Conservation (phyloP, 2,329 filamentous ascomycete species). For the Tolypocladium tropicale region DNA sequence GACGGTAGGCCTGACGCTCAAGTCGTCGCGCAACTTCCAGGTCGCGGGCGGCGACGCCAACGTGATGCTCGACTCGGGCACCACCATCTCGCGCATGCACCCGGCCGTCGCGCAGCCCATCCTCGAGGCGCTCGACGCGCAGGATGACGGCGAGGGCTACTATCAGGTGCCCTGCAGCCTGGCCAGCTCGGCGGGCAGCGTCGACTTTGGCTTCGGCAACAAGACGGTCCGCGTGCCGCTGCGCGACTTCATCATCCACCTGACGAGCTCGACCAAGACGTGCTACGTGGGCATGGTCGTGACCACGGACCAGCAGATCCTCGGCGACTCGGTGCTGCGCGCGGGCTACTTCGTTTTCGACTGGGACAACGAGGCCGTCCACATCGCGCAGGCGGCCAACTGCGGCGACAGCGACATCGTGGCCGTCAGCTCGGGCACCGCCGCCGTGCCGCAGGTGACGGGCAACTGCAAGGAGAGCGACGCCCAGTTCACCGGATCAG, state of each 20-base stretch:
- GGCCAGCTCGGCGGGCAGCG: conserved; percentile 23
- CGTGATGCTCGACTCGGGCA: conserved; percentile 42
- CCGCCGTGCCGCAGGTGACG: conserved; percentile 20
- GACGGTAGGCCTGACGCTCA: conserved; percentile 19
- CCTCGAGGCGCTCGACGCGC: conserved; percentile 29
- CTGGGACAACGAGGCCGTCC: conserved; percentile 31
- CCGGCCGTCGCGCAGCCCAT: conserved; percentile 29
- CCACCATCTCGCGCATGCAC: conserved; percentile 38
- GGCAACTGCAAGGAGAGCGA: conserved; percentile 26
- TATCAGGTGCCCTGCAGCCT: conserved; percentile 33
- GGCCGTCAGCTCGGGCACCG: conserved; percentile 19
- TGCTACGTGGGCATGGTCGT: conserved; percentile 33
- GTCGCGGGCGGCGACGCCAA: conserved; percentile 21
- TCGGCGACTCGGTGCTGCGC: conserved; percentile 31
- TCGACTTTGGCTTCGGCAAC: conserved; percentile 38
- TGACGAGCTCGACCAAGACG: conserved; percentile 17
- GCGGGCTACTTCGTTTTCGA: conserved; percentile 37
- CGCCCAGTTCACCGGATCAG: conserved; percentile 5
- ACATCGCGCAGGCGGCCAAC: conserved; percentile 30
- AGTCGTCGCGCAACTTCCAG: conserved; percentile 12
- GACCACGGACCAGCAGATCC: conserved; percentile 30
- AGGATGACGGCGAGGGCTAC: conserved; percentile 28
- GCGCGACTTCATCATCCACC: conserved; percentile 39
- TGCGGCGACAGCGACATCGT: conserved; percentile 28
- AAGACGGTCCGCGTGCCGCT: conserved; percentile 31